Evolutionary conservation across 169 alveolate species (phyloP).

Genomic region (Pseudocohnilembus persalinus): DNA sequence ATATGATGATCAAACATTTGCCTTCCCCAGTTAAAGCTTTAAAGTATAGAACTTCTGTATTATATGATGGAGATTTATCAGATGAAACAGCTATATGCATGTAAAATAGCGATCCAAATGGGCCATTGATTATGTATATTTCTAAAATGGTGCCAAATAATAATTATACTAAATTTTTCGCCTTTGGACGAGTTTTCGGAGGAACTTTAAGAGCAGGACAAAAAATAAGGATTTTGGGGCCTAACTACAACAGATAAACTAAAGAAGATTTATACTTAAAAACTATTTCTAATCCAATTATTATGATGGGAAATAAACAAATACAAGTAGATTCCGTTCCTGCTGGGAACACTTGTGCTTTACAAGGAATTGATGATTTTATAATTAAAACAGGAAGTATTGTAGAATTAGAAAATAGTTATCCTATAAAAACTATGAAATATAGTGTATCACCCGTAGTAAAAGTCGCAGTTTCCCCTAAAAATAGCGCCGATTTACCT

Average conservation of each 20-base stretch:
- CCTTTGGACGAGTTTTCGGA: conserved; percentile 82
- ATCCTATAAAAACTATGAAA: conserved; percentile 66
- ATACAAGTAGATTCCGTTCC: conserved; percentile 65
- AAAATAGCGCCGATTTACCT: conserved; percentile 14
- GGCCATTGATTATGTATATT: conserved; percentile 52
- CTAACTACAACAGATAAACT: conserved; percentile 60
- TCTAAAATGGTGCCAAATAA: conserved; percentile 56
- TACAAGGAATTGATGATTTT: conserved; percentile 64
- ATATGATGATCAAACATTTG: conserved; percentile 56
- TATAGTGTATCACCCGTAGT: conserved; percentile 80
- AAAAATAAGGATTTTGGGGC: conserved; percentile 68
- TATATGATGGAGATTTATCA: conserved; percentile 52
- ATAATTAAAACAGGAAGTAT: conserved; percentile 69
- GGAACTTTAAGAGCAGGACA: conserved; percentile 69
- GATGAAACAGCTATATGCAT: conserved; percentile 50
- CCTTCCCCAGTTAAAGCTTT: conserved; percentile 60
- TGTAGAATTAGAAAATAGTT: conserved; percentile 50
- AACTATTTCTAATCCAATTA: conserved; percentile 55
- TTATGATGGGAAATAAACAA: conserved; percentile 67
- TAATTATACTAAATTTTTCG: conserved; percentile 52
- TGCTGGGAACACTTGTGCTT: conserved; percentile 66
- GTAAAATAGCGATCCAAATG: conserved; percentile 53
- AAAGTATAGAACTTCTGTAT: conserved; percentile 48
- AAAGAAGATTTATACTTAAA: conserved; percentile 54
- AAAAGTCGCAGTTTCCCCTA: conserved; percentile 71